These are phyloP conservation scores for Euphorbia celastroides DNA, from an alignment of 441 rosid species.

Conservation along the genomic window DNA sequence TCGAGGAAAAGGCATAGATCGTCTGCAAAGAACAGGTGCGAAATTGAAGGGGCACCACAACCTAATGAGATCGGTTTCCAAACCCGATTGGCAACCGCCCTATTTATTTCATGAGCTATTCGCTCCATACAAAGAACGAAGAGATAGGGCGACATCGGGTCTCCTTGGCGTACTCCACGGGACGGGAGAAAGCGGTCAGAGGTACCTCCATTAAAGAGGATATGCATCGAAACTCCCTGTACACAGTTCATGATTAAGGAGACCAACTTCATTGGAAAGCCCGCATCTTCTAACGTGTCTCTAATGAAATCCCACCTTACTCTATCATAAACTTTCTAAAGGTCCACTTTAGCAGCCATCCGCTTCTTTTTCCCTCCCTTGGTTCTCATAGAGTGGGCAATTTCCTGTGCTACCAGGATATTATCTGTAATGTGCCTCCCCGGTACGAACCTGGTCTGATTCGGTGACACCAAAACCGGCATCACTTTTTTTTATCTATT, in stretches of 20 bases:
- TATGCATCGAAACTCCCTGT: neutral
- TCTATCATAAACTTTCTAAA: neutral
- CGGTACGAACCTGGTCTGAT: neutral
- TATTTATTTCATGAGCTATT: neutral
- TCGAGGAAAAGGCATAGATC: neutral
- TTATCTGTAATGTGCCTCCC: neutral
- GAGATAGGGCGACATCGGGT: neutral
- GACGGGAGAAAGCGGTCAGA: neutral
- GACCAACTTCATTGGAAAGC: too few relatives aligned
- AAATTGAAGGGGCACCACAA: neutral
- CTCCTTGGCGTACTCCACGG: neutral
- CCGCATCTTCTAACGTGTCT: neutral
- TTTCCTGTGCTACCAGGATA: neutral
- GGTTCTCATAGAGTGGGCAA: neutral
- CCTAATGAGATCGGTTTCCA: neutral
- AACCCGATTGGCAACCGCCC: neutral
- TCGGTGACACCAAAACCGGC: neutral
- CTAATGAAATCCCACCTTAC: neutral
- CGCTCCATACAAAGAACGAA: neutral
- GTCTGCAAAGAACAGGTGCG: neutral
- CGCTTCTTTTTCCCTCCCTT: neutral
- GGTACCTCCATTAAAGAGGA: neutral
- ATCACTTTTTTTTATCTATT: neutral
- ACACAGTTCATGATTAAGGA: neutral
- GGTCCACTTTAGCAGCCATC: neutral